Base-by-base conservation (phyloP, 2,329 filamentous ascomycete species). In the Fusarium tanahbumbuense region DNA sequence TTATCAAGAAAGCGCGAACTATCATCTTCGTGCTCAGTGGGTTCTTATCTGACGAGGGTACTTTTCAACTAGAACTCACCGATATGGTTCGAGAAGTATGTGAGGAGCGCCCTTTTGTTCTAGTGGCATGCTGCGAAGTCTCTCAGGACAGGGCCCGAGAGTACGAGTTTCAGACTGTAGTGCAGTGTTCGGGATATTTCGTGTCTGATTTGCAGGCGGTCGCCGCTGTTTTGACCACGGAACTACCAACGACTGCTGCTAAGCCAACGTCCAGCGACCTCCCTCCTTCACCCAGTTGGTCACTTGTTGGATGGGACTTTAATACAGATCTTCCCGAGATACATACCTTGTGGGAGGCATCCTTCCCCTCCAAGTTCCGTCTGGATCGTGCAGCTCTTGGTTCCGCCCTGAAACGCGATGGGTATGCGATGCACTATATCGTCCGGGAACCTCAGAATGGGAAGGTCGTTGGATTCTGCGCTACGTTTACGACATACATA, bases 1-100 rank as follows among this genome's bases (percentile, higher is more conserved):
- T 92, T 72, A 85, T 93, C 56, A 85, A 83, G 60, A 82, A 86
- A 58, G 89, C 89, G 6, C 85, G 84, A 48, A 84, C 84, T 3
- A 81, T 92, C 37, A 78, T 93, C 16, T 87, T 92, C 61, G 86
- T 92, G 60, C 83, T 89, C 42, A 86, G 85, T 6, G 84, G 84
- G 4, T 81, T 82, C 40, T 80, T 83, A 6, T 74, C 76, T n/a
- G 70, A 79, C 15, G 83, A 84, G 8, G 84, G 88, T 62, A 78
- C 80, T 18, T 83, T 86, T 11, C 87, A 89, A 70, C 77, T 86
- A 18, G 81, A 85, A 52, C 78, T 87, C 64, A 86, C 85, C 48
- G 83, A 86, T 50, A 73, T 80, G 41, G 80, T 82, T 34, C 78
- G 78, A 56, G 74, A 80, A 47, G 75, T 84, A 32, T 84, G 82